These are phyloP conservation scores for Takakia lepidozioides DNA, from an alignment of 225 moss, liverwort and hornwort genomes.

Conservation along the genomic window DNA sequence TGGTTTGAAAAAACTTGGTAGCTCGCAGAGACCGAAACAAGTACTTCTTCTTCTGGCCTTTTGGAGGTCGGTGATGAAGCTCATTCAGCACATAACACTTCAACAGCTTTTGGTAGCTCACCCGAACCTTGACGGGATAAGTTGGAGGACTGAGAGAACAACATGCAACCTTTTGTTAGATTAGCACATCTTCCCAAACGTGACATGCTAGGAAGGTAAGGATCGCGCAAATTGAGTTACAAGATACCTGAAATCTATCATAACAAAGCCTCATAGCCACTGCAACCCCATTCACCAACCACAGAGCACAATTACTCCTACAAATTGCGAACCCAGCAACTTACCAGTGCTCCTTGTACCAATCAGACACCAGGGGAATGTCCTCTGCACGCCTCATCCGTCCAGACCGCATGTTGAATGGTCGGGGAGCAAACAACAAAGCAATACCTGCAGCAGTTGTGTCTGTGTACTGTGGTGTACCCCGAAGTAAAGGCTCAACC, in stretches of 20 bases:
- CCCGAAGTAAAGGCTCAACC: constrained; percentile 80
- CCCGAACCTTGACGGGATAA: constrained; percentile 97
- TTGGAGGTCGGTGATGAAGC: constrained; percentile 96
- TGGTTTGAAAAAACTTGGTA: constrained; percentile 98
- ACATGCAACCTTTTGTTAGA: background rate
- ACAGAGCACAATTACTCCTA: too few species aligned
- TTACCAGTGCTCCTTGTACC: constrained; percentile 99
- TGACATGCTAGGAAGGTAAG: too few species aligned
- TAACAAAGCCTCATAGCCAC: too few species aligned
- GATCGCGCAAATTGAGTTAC: too few species aligned
- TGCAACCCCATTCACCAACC: too few species aligned
- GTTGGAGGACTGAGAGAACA: constrained; percentile 72
- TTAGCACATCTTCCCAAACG: too few species aligned
- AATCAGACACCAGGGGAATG: constrained; percentile 97
- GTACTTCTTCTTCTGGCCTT: constrained; percentile 99
- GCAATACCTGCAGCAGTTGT: constrained; percentile 97
- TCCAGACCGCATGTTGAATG: constrained; percentile 98
- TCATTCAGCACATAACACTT: constrained; percentile 98
- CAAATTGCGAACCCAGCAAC: constrained; percentile 1
- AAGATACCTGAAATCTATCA: too few species aligned
- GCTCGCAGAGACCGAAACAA: constrained; percentile 90
- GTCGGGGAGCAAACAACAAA: constrained; percentile 89
- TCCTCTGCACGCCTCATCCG: constrained; percentile 96
- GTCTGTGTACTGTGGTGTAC: constrained; percentile 84
- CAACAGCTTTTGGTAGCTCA: constrained; percentile 97